A percentile compares a stretch with the other conserved stretches of the same genome.
Conservation (phyloP, 163 green algal species). For the Scenedesmus sp. region DNA sequence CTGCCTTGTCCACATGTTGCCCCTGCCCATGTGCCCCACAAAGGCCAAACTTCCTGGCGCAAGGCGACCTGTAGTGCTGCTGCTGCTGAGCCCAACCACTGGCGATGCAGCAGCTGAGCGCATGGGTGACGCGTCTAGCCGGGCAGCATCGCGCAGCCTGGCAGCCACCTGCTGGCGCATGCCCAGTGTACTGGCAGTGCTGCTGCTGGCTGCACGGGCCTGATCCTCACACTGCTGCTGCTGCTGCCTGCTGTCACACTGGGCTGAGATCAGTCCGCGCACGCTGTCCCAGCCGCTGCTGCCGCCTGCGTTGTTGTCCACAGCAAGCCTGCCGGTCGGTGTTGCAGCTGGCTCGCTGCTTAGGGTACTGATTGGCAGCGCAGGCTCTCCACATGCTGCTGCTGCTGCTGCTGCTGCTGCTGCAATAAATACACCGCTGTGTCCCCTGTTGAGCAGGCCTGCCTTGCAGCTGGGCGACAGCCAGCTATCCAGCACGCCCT, state of each 20-base stretch:
- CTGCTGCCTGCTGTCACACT: background rate
- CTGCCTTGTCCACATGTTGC: background rate
- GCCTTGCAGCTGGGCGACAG: background rate
- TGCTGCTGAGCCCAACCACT: background rate
- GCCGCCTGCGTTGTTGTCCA: background rate
- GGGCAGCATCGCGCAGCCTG: background rate
- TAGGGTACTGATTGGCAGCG: background rate
- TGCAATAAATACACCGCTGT: background rate
- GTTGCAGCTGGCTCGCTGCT: conserved; percentile 14
- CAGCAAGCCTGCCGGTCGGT: background rate
- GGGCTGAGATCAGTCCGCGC: background rate
- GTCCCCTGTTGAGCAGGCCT: background rate
- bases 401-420: background rate
- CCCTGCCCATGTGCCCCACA: background rate
- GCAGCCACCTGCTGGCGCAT: background rate
- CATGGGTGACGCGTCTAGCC: background rate
- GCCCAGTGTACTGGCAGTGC: background rate
- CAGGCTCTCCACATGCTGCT: conserved; percentile 3
- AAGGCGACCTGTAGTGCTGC: background rate
- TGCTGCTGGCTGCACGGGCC: background rate
- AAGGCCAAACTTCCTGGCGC: background rate
- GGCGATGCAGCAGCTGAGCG: background rate
- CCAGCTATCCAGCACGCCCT: background rate
- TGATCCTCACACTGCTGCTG: conserved; percentile 5
- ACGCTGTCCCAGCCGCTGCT: background rate